These are phyloP conservation scores for Spergularia bocconei DNA, from an alignment of 148 eudicot species.

Conservation along the genomic window DNA sequence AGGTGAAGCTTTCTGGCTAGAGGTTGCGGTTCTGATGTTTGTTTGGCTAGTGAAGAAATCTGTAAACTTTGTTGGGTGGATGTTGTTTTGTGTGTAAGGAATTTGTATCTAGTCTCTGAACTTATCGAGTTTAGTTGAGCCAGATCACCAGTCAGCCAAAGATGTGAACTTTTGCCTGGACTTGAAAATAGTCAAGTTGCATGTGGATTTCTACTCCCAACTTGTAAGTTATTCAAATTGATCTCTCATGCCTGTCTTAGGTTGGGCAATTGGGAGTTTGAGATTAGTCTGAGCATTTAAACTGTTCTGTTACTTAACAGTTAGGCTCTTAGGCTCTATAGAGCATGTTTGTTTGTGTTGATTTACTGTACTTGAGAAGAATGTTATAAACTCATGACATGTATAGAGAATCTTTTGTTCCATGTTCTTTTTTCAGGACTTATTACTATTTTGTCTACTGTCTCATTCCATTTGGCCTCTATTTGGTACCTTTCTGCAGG, in stretches of 20 bases:
- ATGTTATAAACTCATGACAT: not conserved
- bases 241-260: not conserved
- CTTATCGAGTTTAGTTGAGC: not conserved
- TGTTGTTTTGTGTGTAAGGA: not conserved
- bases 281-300: not conserved
- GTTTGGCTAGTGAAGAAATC: not conserved
- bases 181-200: not conserved
- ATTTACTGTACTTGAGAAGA: not conserved
- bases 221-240: not conserved
- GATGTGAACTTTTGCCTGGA: not conserved
- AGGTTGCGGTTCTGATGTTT: not conserved
- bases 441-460: not conserved
- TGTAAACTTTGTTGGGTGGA: not conserved
- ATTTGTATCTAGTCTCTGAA: not conserved
- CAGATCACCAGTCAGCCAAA: not conserved
- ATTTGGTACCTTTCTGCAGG: conserved; percentile 33
- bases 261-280: not conserved
- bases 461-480: not conserved
- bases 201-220: not conserved
- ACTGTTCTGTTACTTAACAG: not conserved
- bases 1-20: not conserved
- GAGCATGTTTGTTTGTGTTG: not conserved
- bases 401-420: not conserved
- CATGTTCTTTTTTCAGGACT: not conserved
- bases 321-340: not conserved